Base-by-base conservation (phyloP, 2,329 filamentous ascomycete species). In the Fusarium chaquense region DNA sequence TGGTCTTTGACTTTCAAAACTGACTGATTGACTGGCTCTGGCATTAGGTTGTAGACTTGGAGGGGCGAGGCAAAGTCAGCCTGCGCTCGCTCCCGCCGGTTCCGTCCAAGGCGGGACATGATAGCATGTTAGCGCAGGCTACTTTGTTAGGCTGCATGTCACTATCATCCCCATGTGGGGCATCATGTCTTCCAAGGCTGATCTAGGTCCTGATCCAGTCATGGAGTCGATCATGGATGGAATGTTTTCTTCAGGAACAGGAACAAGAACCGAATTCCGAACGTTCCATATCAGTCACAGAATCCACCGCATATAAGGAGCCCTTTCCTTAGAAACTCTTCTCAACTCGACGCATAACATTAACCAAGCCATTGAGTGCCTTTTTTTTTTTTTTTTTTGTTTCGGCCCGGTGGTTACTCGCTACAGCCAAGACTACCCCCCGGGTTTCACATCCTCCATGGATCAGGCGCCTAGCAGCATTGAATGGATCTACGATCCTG, bases 381-480 rank as follows among this genome's bases (percentile, higher is more conserved):
- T 38, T 20, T 20, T 20, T 20, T 44, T 30, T 26, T 57, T 38
- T 20, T 20, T 20, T 20, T 44, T 30, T 26, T 57, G 63, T 67
- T 67, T 67, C 67, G 64, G 57, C 59, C 55, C 41, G 53, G 63
- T 59, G 51, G 51, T 53, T 65, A 57, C 47, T 28, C 26, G 30
- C 59, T 65, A 51, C 53, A 61, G 60, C 67, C 65, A 66, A 62
- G 56, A 67, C 69, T 20, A 20, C 58, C 71, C 64, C 58, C 58
- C 57, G 10, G 51, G 69, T 72, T 72, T 72, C 71, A 73, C 58
- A 58, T 61, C 49, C 44, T 66, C 50, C 71, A 72, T 70, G 65
- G 58, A 63, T 72, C 46, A 69, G 61, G 62, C 68, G 62, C 65
- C 65, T 33, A 47, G 18, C 40, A 44, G 41, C 32, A 40, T 54